Evolutionary conservation across 2,329 filamentous ascomycete species (phyloP), one percentile per base, ranked within the genome.

Genomic region (Trichoderma harzianum): DNA sequence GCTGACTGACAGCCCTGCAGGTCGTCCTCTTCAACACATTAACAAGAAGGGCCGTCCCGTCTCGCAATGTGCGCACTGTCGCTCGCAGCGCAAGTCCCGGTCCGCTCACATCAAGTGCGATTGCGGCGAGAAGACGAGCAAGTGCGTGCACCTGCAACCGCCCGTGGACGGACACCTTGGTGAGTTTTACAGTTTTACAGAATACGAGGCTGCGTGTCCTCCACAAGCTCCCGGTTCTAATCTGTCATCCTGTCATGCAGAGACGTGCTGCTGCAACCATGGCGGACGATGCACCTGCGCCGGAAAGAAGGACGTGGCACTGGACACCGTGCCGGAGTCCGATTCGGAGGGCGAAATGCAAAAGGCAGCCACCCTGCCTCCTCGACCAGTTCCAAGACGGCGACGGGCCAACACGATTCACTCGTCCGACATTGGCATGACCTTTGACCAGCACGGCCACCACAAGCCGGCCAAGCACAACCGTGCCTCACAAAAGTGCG

Each of bases 11-110:
- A 18, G 32, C 34, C 43, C 57, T 69, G 67, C 78, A 97, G 96
- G 98, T 83, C 93, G 95, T 76, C 93, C 93, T 76, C 89, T 98
- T 76, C 92, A 93, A 79, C 94, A 97, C 82, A 97, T 98, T 85
- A 97, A 97, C 83, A 97, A 97, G 83, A 98, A 98, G 86, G 95
- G 95, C 79, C 93, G 95, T 74, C 96, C 96, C 74, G 94, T 98
- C 77, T 97, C 96, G 78, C 96, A 99, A 91, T 99, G 96, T 84
- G 90, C 94, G 77, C 96, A 99, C 85, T 99, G 96, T 85, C 95
- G 96, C 82, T 90, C 92, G 76, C 92, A 97, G 87, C 95, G 96
- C 85, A 98, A 98, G 88, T 95, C 94, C 82, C 93, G 96, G 78
- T 92, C 95, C 72, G 93, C 95, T 75, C 96, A 98, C 83, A 90